Conservation (phyloP, 768 basidiomycete genomes). For the Naganishia randhawae region DNA sequence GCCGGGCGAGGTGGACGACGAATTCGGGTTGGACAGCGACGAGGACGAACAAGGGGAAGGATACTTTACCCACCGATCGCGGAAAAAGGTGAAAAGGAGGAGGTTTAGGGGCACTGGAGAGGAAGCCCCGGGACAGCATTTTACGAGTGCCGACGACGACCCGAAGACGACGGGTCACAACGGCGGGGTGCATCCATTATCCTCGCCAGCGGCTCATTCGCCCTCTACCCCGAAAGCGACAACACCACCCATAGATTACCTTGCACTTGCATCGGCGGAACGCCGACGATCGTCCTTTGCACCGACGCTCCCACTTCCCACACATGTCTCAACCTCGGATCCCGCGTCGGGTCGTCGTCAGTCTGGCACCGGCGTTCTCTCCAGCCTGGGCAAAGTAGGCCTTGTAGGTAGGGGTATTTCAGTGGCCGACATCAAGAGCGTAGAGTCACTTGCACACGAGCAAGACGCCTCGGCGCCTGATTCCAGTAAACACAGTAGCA, state of each 20-base stretch:
- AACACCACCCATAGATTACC: constrained; percentile 17
- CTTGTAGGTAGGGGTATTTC: background rate
- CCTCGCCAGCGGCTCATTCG: background rate
- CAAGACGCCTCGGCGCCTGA: no score
- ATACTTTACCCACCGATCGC: background rate
- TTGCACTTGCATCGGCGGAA: constrained; percentile 1
- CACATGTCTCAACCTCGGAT: background rate
- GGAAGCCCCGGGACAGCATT: background rate
- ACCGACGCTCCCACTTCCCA: background rate
- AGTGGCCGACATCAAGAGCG: constrained; percentile 1
- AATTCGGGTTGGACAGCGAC: background rate
- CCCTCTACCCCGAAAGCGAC: background rate
- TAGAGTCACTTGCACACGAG: background rate
- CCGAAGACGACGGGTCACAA: background rate
- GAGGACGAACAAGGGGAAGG: constrained; percentile 4
- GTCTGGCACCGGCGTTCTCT: background rate
- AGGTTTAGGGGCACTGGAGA: background rate
- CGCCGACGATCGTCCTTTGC: constrained; percentile 5
- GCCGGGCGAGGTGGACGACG: background rate
- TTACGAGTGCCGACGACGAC: background rate
- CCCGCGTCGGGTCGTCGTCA: background rate
- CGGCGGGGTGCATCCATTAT: background rate
- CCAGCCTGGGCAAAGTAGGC: background rate
- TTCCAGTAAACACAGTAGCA: no score
- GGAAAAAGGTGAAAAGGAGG: constrained; percentile 7